These are phyloP conservation scores for Pichia sp. DNA, from an alignment of 1,139 yeast genomes.

Conservation along the genomic window DNA sequence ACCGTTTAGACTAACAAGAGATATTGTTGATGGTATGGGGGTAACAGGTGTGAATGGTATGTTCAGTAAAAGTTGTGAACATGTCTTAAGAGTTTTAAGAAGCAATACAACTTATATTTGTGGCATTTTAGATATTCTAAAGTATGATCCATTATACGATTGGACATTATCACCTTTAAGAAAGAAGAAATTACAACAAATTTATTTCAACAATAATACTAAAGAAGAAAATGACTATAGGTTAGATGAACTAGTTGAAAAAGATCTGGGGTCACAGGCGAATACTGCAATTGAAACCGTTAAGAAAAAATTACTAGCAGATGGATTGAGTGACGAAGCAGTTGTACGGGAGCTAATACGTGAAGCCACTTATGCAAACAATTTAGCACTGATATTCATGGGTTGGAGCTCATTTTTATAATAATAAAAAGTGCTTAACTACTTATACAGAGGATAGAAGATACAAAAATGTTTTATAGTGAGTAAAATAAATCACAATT, in stretches of 20 bases:
- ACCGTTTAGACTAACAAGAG: conserved; percentile 87
- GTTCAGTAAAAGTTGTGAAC: conserved; percentile 66
- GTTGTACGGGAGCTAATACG: conserved; percentile 72
- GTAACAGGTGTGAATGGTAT: conserved; percentile 73
- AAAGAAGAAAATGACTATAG: conserved; percentile 62
- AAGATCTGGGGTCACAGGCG: conserved; percentile 64
- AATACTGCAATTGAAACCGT: conserved; percentile 73
- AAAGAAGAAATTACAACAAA: conserved; percentile 48
- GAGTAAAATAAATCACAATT: not conserved
- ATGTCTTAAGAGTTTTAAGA: conserved; percentile 63
- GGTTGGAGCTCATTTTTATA: conserved; percentile 73
- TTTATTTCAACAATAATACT: conserved; percentile 18
- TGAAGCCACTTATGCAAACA: conserved; percentile 63
- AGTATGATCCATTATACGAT: conserved; percentile 88
- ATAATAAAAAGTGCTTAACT: not conserved
- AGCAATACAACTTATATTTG: conserved; percentile 61
- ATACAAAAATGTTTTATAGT: not conserved
- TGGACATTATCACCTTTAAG: conserved; percentile 80
- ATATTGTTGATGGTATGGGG: conserved; percentile 90
- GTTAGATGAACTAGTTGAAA: conserved; percentile 43
- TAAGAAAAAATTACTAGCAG: conserved; percentile 57
- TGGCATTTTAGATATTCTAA: conserved; percentile 76
- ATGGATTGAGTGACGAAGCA: conserved; percentile 75
- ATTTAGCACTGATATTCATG: conserved; percentile 67
- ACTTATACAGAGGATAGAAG: not conserved